Base-by-base conservation (phyloP, 2,329 filamentous ascomycete genomes). In the Aureobasidium sp. region DNA sequence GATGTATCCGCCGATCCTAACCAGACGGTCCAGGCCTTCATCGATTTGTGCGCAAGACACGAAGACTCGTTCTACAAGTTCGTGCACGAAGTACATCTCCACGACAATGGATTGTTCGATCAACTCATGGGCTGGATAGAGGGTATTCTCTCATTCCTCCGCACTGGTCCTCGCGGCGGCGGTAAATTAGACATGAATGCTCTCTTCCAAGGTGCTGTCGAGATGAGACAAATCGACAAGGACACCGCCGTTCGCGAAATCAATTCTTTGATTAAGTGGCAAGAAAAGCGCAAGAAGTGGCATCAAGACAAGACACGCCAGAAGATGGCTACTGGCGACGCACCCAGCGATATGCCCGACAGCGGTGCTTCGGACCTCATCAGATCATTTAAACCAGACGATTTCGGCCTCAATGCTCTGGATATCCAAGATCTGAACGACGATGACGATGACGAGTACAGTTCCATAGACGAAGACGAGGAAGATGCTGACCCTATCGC, bases 21-120 rank as follows among this genome's bases (percentile, higher is more conserved):
- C 73, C 92, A 97, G 78, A 99, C 94, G 0, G 94, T 99, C 1
- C 94, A 99, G 73, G 88, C 91, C 16, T 99, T 99, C 71, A 99
- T 99, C 70, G 94, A 99, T 71, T 83, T 99, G 27, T 99, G 94
- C 74, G 88, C 90, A 67, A 86, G 94, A 47, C 94, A 99, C 73
- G 91, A 99, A 75, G 86, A 95, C 72, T 96, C 96, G 76, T 93
- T 99, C 72, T 99, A 97, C 82, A 97, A 96, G 74, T 99, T 99
- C 73, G 89, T 99, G 3, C 94, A 99, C 73, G 94, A 99, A 76
- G 93, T 99, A 0, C 94, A 99, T 71, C 86, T 90, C 7, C 93
- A 99, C 69, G 94, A 99, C 73, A 96, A 99, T 65, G 94, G 94
- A 0, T 83, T 99, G 1, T 99, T 99, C 69, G 92, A 91, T 39